Conservation (phyloP, 2,329 filamentous ascomycete species). For the Metarhizium album region DNA sequence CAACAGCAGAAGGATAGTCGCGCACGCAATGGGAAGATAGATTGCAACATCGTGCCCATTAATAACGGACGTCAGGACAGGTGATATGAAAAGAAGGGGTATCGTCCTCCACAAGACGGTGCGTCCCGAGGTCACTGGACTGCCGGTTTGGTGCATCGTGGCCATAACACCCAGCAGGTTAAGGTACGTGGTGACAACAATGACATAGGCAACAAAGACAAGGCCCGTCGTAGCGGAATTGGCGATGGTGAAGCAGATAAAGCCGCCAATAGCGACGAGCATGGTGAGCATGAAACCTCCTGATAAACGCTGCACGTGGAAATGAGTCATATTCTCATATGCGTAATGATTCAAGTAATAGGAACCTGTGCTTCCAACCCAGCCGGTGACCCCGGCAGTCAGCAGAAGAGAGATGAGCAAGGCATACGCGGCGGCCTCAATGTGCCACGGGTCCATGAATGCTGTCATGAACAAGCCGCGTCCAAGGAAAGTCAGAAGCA, state of each 20-base stretch:
- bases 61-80: slow-evolving; percentile 42
- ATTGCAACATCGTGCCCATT: slow-evolving; percentile 41
- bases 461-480: slow-evolving; percentile 50
- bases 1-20: slow-evolving; percentile 40
- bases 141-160: slow-evolving; percentile 42
- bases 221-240: slow-evolving; percentile 33
- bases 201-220: slow-evolving; percentile 48
- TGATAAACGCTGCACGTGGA: slow-evolving; percentile 32
- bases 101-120: slow-evolving; percentile 43
- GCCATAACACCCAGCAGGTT: slow-evolving; percentile 42
- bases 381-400: slow-evolving; percentile 50
- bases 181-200: slow-evolving; percentile 47
- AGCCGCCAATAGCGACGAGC: slow-evolving; percentile 31
- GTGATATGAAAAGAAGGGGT: slow-evolving; percentile 45
- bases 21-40: slow-evolving; percentile 43
- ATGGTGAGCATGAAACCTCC: slow-evolving; percentile 33
- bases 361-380: slow-evolving; percentile 51
- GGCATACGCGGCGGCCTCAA: slow-evolving; percentile 42
- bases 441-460: slow-evolving; percentile 40
- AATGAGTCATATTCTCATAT: slow-evolving; percentile 30
- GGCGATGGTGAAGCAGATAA: slow-evolving; percentile 37
- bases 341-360: slow-evolving; percentile 42
- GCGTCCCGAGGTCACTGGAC: slow-evolving; percentile 46
- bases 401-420: slow-evolving; percentile 48
- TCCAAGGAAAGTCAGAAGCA: slow-evolving; percentile 46